Evolutionary conservation across 352 stramenopile genomes (phyloP), one percentile per base, ranked within the genome.

Genomic region (Chrysophaeum taylorii): DNA sequence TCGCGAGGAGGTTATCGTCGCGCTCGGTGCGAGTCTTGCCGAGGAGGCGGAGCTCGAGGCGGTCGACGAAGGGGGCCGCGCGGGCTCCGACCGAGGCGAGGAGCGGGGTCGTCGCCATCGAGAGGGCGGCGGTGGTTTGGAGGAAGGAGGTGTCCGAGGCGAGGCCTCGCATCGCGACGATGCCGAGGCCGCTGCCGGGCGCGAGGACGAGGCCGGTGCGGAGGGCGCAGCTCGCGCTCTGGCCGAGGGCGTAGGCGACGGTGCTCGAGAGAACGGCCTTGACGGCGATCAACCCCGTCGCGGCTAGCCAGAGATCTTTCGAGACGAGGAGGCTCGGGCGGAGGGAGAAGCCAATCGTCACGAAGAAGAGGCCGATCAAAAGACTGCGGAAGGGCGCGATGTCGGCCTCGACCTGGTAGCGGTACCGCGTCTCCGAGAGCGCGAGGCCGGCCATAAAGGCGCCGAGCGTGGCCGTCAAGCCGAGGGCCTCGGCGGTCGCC

Each of bases 281-380:
- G 23, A 79, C 36, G 31, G 70, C 63, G 25, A 84, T 54, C 39
- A 84, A 68, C 23, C 71, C 79, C n/a, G 81, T 64, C 35, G 54
- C 70, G 36, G 71, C 69, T 31, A 84, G 73, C 0, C 71, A 15
- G 18, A 54, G 75, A n/a, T n/a, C n/a, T n/a, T n/a, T n/a, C n/a
- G n/a, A n/a, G n/a, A n/a, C n/a, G n/a, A n/a, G n/a, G 54, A 92
- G 76, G 0, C 69, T 64, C 14, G 91, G 68, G 79, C 92, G 85
- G 68, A 93, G 90, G 73, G 90, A 85, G 74, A 92, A 93, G n/a
- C 87, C 87, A 7, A 93, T 86, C n/a, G 86, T 92, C 16, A 92
- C 81, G 77, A 94, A 94, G 78, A 94, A 94, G n/a, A 94, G 75
- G 25, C 87, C 87, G 31, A 94, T 73, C 41, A 94, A 73, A 36